Evolutionary conservation across 2,329 filamentous ascomycete genomes (phyloP).

Genomic region (Trichocomaceae sp.): DNA sequence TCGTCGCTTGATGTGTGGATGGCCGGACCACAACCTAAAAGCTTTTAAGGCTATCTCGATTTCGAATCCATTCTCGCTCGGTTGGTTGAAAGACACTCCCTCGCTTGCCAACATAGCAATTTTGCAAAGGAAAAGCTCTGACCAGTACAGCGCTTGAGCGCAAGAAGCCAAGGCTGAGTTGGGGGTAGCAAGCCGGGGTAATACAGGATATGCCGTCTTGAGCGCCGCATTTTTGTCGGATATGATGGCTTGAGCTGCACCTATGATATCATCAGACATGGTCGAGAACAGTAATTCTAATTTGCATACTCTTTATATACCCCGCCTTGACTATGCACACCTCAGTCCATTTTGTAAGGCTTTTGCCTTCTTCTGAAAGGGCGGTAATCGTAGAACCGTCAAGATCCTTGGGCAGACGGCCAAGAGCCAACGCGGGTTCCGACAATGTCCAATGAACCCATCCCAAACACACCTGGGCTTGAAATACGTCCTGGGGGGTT

Average conservation of each 20-base stretch:
- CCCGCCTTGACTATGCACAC: constrained; percentile 73
- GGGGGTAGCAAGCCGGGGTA: constrained; percentile 52
- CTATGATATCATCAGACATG: constrained; percentile 26
- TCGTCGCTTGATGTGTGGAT: constrained; percentile 28
- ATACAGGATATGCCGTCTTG: constrained; percentile 57
- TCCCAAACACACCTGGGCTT: constrained; percentile 74
- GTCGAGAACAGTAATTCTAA: neutral
- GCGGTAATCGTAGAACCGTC: constrained; percentile 49
- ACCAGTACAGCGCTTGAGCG: constrained; percentile 68
- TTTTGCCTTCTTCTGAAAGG: constrained; percentile 47
- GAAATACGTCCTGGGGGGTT: constrained; percentile 55
- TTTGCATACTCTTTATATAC: constrained; percentile 64
- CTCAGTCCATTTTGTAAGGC: constrained; percentile 66
- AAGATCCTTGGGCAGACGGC: constrained; percentile 58
- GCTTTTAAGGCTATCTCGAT: constrained; percentile 39
- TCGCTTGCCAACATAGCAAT: constrained; percentile 63
- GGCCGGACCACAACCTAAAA: constrained; percentile 43
- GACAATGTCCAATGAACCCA: constrained; percentile 77
- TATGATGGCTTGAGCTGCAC: constrained; percentile 41
- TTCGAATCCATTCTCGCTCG: constrained; percentile 19
- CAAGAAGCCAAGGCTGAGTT: constrained; percentile 40
- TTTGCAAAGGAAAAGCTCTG: constrained; percentile 68
- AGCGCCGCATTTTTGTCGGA: constrained; percentile 52
- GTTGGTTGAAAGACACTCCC: constrained; percentile 31
- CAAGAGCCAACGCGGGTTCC: constrained; percentile 58